Evolutionary conservation across 2,329 filamentous ascomycete genomes (phyloP), one percentile per base, ranked within the genome.

Genomic region (Fusarium sp.): DNA sequence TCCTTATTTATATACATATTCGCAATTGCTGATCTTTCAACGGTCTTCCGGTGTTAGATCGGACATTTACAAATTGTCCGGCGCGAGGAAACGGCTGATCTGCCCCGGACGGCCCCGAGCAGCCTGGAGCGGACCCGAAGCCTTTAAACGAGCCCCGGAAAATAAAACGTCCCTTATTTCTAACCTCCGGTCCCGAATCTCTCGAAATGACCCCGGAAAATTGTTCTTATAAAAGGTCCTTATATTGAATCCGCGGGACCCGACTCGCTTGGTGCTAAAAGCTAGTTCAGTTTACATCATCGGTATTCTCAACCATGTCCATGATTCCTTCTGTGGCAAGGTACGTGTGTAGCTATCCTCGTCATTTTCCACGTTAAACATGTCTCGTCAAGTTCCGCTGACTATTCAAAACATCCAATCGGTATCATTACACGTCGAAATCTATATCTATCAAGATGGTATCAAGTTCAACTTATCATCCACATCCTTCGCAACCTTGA

Each of bases 11-110:
- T 56, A 10, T 45, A 44, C 28, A 31, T 5, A 13, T 42, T 31
- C 15, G 9, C 14, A 8, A 11, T 9, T 24, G 38, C 18, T 17
- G 43, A 42, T 31, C n/a, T 5, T 11, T 1, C 7, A 7, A n/a
- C 46, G 18, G 45, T 45, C 43, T 65, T 50, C 6, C 54, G 62
- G 67, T 64, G 36, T 58, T 57, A 26, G 15, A 18, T 17, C 57
- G 57, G 57, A 67, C 62, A 66, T 66, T 40, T 56, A 15, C 11
- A 36, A 56, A 26, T 42, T 58, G 42, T 66, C 64, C 62, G 62
- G 36, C n/a, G 57, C 52, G 51, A n/a, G 3, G 22, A 55, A 46
- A 31, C 31, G 38, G 20, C 11, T 45, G 14, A 26, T 26, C 18
- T 17, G 13, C 20, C n/a, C 9, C 18, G 13, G 14, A 45, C 56